A percentile compares a stretch with the other conserved stretches of the same genome.
Evolutionary conservation across 768 basidiomycete species (phyloP).

Genomic region (Boletellus ananas): DNA sequence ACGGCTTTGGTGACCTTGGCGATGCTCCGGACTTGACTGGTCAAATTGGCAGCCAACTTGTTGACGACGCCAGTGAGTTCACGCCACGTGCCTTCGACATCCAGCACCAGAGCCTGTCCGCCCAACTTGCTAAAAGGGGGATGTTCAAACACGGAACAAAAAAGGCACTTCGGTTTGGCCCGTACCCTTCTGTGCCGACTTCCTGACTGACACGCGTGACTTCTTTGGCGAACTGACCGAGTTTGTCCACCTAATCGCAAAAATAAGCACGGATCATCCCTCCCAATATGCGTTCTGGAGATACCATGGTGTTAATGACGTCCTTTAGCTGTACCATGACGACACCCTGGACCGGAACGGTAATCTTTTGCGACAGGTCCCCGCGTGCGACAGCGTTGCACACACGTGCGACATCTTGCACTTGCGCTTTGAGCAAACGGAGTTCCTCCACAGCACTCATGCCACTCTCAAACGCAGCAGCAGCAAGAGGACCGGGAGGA

Average conservation of each 20-base stretch:
- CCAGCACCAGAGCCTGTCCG: conserved; percentile 80
- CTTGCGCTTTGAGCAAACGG: conserved; percentile 76
- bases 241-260: conserved; percentile 50
- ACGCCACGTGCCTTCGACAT: conserved; percentile 89
- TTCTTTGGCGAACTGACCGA: conserved; percentile 88
- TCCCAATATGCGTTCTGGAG: neutral
- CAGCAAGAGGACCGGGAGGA: conserved; percentile 52
- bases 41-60: conserved; percentile 75
- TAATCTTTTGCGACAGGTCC: conserved; percentile 74
- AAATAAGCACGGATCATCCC: conserved; percentile 11
- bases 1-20: conserved; percentile 70
- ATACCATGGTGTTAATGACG: conserved; percentile 67
- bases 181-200: conserved; percentile 76
- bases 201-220: conserved; percentile 83
- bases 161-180: conserved; percentile 13
- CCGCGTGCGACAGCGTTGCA: conserved; percentile 78
- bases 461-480: conserved; percentile 54
- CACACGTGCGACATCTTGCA: conserved; percentile 75
- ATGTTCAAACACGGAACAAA: conserved; percentile 15
- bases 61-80: conserved; percentile 82
- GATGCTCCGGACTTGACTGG: conserved; percentile 54
- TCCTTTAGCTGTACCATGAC: conserved; percentile 82
- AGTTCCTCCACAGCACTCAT: conserved; percentile 76
- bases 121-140: conserved; percentile 58
- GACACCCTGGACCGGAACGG: conserved; percentile 71